Base-by-base conservation (phyloP, 129 eudicot species). In the Flaveria ramosissima region DNA sequence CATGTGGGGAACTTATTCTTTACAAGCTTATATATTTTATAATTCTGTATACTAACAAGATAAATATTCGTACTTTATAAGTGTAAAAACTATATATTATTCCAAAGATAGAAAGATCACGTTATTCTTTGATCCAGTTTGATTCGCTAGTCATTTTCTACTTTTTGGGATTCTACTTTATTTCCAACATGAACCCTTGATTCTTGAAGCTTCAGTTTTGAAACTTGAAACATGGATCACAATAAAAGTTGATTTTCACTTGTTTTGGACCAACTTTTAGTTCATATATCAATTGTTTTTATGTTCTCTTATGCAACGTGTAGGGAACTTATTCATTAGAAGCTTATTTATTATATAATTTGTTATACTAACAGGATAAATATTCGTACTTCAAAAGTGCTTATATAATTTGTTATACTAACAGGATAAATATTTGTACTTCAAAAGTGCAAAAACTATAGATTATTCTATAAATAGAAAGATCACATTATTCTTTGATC, bases 391-490 rank as follows among this genome's bases (percentile, higher is more conserved):
- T 69, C 19, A 15, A 9, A 30, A 12, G 51, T 78, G 64, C 16
- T 9, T 9, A 32, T 16, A n/a, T 32, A 65, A 15, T 9, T 20
- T 5, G 3, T 59, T 59, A 59, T 21, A 59, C 15, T 16, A 15
- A 12, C 36, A 27, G 23, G 51, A 19, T 30, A 27, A 16, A 41
- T 53, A 68, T 24, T 53, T 10, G n/a, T 68, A n/a, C 67, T n/a
- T 69, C 19, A 15, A 9, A 30, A 12, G 51, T 78, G 64, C 16
- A 70, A 24, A 80, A 17, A 27, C 36, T 53, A 43, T 27, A 65
- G 26, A 63, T 80, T 66, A 80, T 80, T 80, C 80, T 45, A 67
- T 27, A 57, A 53, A 74, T 6, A 79, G 80, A 68, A 80, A 80
- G 70, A 56, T 67, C 46, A 57, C 71, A 36, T 67, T 78, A 56